Evolutionary conservation across 2,329 filamentous ascomycete species (phyloP).

Genomic region (Fusarium pseudoanthophilum): DNA sequence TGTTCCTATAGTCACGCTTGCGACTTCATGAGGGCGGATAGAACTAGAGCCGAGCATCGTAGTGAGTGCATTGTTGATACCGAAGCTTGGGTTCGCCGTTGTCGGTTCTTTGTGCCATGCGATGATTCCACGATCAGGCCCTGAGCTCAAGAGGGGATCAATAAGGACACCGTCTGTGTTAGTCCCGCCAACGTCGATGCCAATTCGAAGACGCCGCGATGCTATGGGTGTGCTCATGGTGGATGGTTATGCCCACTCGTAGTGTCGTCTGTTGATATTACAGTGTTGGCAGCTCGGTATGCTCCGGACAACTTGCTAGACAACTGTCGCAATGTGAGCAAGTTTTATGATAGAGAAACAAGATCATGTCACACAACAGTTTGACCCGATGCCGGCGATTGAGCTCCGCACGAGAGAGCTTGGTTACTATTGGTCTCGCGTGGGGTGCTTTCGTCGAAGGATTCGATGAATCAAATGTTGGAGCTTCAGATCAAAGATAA

Average conservation of each 20-base stretch:
- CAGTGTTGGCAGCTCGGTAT: neutral
- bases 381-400: neutral
- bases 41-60: conserved; percentile 53
- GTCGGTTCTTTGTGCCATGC: conserved; percentile 63
- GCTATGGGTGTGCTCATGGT: conserved; percentile 13
- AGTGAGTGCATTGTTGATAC: conserved; percentile 58
- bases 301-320: neutral
- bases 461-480: conserved; percentile 11
- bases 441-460: conserved; percentile 4
- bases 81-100: conserved; percentile 58
- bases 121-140: conserved; percentile 55
- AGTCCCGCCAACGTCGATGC: conserved; percentile 61
- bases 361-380: neutral
- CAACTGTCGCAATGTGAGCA: too few species aligned
- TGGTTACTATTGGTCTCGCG: neutral
- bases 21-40: conserved; percentile 52
- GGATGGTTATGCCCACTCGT: neutral
- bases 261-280: neutral
- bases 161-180: conserved; percentile 66
- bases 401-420: conserved; percentile 11
- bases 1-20: conserved; percentile 63
- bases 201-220: conserved; percentile 52
- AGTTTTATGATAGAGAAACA: neutral
- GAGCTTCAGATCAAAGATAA: conserved; percentile 12
- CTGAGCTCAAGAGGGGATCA: conserved; percentile 52